Evolutionary conservation across 2,329 filamentous ascomycete genomes (phyloP).

Genomic region (Pestalotiopsis sp.): DNA sequence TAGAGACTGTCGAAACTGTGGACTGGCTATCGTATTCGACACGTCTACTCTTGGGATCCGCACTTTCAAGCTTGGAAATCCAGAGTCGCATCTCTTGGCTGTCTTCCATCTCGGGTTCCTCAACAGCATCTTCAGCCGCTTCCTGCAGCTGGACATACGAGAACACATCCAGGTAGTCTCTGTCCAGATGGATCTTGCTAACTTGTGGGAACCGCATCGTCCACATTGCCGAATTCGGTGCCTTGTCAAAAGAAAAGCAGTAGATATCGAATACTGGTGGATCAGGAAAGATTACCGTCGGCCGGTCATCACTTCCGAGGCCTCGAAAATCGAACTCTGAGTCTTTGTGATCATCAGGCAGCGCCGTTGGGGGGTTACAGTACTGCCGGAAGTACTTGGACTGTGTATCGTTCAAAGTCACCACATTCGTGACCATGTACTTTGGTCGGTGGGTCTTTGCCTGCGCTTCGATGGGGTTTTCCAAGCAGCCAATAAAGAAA

Average conservation of each 20-base stretch:
- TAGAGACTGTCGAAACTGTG: neutral
- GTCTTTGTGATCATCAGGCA: slow-evolving; percentile 36
- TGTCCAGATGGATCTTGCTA: slow-evolving; percentile 76
- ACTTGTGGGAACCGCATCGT: slow-evolving; percentile 77
- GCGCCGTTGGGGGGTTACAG: slow-evolving; percentile 46
- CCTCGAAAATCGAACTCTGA: slow-evolving; percentile 52
- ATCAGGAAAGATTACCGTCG: slow-evolving; percentile 62
- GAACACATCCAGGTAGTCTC: slow-evolving; percentile 68
- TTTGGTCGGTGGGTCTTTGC: slow-evolving; percentile 53
- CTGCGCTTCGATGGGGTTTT: slow-evolving; percentile 64
- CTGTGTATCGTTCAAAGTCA: slow-evolving; percentile 56
- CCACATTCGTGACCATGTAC: slow-evolving; percentile 69
- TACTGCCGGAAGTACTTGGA: slow-evolving; percentile 53
- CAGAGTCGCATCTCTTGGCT: slow-evolving; percentile 64
- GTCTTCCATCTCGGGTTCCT: slow-evolving; percentile 51
- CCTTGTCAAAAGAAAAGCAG: slow-evolving; percentile 78
- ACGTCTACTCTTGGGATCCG: slow-evolving; percentile 47
- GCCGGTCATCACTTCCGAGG: slow-evolving; percentile 41
- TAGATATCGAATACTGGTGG: slow-evolving; percentile 81
- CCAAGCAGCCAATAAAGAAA: slow-evolving; percentile 77
- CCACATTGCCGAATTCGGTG: slow-evolving; percentile 69
- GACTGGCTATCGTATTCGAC: slow-evolving; percentile 26
- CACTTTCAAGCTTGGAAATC: slow-evolving; percentile 61
- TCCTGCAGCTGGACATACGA: slow-evolving; percentile 71
- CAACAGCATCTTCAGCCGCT: slow-evolving; percentile 61